Evolutionary conservation across 1,284 basidiomycete genomes (phyloP).

Genomic region (Moesziomyces antarcticus): DNA sequence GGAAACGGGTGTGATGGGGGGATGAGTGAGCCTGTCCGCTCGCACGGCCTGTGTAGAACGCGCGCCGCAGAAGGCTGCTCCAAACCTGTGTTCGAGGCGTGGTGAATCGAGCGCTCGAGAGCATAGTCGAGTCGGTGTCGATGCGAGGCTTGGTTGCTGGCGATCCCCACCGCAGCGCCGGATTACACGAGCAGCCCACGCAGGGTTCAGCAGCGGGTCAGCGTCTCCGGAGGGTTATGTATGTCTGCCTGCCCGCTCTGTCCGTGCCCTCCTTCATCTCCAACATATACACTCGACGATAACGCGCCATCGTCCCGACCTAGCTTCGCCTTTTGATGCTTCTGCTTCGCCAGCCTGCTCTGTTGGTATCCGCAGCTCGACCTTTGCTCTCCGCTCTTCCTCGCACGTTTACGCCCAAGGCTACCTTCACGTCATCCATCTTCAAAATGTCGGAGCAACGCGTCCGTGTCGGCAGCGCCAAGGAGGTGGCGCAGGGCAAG

Average conservation of each 20-base stretch:
- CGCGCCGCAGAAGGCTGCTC: too few relatives aligned
- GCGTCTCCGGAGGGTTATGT: neutral
- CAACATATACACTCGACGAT: constrained; percentile 6
- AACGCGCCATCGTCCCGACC: constrained; percentile 4
- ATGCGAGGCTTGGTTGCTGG: constrained; percentile 4
- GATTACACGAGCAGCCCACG: constrained; percentile 26
- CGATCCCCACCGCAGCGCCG: constrained; percentile 21
- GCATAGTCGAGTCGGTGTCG: neutral
- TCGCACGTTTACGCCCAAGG: neutral
- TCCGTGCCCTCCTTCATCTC: neutral
- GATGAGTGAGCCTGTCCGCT: too few relatives aligned
- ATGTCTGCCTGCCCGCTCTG: neutral
- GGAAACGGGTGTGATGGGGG: too few relatives aligned
- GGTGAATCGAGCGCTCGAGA: too few relatives aligned
- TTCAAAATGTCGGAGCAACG: constrained; percentile 43
- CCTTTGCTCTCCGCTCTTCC: constrained; percentile 2
- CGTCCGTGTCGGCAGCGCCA: constrained; percentile 40
- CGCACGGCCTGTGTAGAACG: too few relatives aligned
- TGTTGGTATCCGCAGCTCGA: constrained; percentile 28
- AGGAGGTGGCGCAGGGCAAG: constrained; percentile 46
- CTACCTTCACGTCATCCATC: constrained; percentile 13
- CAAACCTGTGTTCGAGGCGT: too few relatives aligned
- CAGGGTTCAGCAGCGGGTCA: neutral
- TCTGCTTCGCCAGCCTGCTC: constrained; percentile 31
- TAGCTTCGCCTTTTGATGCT: constrained; percentile 13